These are phyloP conservation scores for Nicotiana knightiana DNA, from an alignment of 257 asterid genomes.

Conservation along the genomic window DNA sequence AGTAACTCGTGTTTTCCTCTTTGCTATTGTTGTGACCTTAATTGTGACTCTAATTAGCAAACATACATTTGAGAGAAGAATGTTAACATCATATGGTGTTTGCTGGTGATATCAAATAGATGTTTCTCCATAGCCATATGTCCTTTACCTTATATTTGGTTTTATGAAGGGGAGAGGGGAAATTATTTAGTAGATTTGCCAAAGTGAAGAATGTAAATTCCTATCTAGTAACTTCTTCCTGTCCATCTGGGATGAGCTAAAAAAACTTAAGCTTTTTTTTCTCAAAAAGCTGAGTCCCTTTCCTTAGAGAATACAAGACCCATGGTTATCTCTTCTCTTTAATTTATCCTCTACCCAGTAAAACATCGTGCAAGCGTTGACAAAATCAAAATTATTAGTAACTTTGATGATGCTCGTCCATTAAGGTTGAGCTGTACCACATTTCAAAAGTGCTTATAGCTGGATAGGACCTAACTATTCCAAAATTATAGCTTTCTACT, in stretches of 20 bases:
- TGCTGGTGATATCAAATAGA: neutral
- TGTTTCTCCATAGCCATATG: neutral
- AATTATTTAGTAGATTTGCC: neutral
- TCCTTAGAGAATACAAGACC: neutral
- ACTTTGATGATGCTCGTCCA: neutral
- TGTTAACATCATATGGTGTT: neutral
- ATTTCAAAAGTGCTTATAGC: neutral
- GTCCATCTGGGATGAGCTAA: neutral
- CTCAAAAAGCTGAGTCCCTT: neutral
- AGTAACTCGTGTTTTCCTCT: neutral
- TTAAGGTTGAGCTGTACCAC: neutral
- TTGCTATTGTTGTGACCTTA: neutral
- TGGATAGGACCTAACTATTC: neutral
- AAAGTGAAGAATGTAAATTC: neutral
- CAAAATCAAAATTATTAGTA: neutral
- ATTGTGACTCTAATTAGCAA: neutral
- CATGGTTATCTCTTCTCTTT: neutral
- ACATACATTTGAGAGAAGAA: neutral
- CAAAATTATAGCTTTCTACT: neutral
- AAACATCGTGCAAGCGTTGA: neutral
- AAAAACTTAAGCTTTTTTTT: too few species aligned
- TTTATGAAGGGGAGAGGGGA: neutral
- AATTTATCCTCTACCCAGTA: neutral
- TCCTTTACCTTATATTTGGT: neutral
- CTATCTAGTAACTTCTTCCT: neutral